These are phyloP conservation scores for Aspergillus sclerotioniger DNA, from an alignment of 495 filamentous ascomycete species.

Conservation along the genomic window DNA sequence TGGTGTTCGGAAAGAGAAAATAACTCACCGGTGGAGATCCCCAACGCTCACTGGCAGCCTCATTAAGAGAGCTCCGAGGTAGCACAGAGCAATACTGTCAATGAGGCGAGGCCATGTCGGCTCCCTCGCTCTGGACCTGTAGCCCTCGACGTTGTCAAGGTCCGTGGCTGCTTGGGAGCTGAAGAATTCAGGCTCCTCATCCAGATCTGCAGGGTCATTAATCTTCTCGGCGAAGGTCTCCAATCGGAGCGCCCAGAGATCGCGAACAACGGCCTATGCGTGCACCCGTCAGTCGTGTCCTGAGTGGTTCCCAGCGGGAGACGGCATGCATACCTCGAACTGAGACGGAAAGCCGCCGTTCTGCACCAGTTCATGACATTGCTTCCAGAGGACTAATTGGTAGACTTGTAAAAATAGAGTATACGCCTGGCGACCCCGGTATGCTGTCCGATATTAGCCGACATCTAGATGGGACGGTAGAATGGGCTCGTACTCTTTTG, in stretches of 20 bases:
- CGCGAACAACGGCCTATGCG: constrained; percentile 53
- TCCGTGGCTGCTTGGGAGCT: constrained; percentile 47
- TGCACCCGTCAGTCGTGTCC: background rate
- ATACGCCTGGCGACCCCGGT: constrained; percentile 61
- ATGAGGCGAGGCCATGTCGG: constrained; percentile 55
- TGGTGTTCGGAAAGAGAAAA: background rate
- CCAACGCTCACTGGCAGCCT: constrained; percentile 60
- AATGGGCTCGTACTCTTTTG: constrained; percentile 40
- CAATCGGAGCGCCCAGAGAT: constrained; percentile 69
- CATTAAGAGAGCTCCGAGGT: constrained; percentile 63
- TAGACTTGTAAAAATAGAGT: constrained; percentile 80
- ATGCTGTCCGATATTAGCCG: constrained; percentile 36
- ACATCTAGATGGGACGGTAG: background rate
- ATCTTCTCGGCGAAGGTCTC: constrained; percentile 46
- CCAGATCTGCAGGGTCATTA: constrained; percentile 31
- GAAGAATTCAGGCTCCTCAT: constrained; percentile 42
- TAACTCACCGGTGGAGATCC: constrained; percentile 56
- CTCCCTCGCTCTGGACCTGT: constrained; percentile 26
- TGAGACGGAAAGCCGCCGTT: constrained; percentile 60
- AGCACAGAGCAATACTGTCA: constrained; percentile 64
- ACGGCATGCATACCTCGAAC: constrained; percentile 53
- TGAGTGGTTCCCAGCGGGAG: background rate
- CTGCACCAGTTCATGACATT: constrained; percentile 62
- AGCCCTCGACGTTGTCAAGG: constrained; percentile 27
- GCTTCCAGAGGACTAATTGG: constrained; percentile 81